Conservation (phyloP, 176 grass and related monocot species). For the Bonia amplexicaulis region DNA sequence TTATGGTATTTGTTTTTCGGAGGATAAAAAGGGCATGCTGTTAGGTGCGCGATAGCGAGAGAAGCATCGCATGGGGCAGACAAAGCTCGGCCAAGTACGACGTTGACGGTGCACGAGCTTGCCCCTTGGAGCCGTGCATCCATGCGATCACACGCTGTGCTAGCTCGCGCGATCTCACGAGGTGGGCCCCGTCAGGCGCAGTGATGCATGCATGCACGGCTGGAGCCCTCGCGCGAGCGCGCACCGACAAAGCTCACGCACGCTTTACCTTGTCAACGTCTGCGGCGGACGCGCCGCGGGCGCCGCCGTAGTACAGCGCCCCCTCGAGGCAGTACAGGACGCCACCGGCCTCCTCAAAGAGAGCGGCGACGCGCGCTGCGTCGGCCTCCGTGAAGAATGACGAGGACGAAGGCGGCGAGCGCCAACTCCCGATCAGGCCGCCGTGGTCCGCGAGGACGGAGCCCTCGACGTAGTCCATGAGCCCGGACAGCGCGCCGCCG, state of each 20-base stretch:
- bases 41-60: neutral
- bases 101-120: neutral
- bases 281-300: neutral
- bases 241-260: neutral
- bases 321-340: conserved; percentile 60
- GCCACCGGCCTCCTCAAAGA: conserved; percentile 17
- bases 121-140: neutral
- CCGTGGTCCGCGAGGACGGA: conserved; percentile 29
- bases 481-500: conserved; percentile 12
- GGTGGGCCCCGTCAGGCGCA: neutral
- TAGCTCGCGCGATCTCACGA: neutral
- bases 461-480: conserved; percentile 66
- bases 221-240: neutral
- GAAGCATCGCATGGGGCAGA: conserved; percentile 6
- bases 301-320: conserved; percentile 49
- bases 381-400: conserved; percentile 31
- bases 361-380: neutral
- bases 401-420: conserved; percentile 14
- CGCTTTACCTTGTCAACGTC: conserved; percentile 33
- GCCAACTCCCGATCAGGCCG: conserved; percentile 37
- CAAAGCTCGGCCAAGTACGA: conserved; percentile 25
- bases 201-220: neutral
- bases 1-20: neutral
- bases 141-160: neutral
- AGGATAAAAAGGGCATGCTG: neutral